Evolutionary conservation across 352 stramenopile genomes (phyloP).

Genomic region (Phytophthora sojae): DNA sequence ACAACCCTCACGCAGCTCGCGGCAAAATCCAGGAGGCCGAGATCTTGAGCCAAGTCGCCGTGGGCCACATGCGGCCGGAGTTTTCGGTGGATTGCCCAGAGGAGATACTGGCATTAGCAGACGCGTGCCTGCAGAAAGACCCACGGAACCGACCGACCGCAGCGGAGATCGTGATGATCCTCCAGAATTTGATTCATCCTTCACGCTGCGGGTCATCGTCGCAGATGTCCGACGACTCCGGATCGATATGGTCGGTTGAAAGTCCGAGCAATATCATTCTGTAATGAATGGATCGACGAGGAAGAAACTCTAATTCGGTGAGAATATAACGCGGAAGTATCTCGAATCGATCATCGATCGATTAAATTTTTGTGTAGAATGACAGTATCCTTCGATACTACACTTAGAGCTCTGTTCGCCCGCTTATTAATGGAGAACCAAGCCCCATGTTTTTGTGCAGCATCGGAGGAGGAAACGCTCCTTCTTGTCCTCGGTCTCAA

Average conservation of each 20-base stretch:
- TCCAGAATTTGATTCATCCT: slow-evolving; percentile 51
- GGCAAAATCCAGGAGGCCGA: slow-evolving; percentile 55
- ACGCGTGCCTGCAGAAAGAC: slow-evolving; percentile 53
- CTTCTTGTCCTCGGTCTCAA: not conserved
- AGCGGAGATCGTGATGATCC: slow-evolving; percentile 46
- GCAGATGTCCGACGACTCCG: slow-evolving; percentile 25
- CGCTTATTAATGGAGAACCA: not conserved
- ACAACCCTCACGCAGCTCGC: slow-evolving; percentile 32
- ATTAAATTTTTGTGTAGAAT: not conserved
- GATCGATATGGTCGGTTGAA: slow-evolving; percentile 41
- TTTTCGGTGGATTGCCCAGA: slow-evolving; percentile 54
- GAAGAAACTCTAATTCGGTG: not conserved
- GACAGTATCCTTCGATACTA: not conserved
- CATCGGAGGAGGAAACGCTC: not conserved
- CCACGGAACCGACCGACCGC: slow-evolving; percentile 57
- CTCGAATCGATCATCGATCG: not conserved
- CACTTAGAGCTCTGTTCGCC: not conserved
- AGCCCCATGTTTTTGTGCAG: not conserved
- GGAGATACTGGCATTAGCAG: slow-evolving; percentile 51
- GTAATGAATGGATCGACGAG: slow-evolving; percentile 7
- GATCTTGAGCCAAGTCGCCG: slow-evolving; percentile 58
- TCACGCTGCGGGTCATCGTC: slow-evolving; percentile 22
- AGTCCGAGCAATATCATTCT: slow-evolving; percentile 35
- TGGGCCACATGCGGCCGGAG: slow-evolving; percentile 42
- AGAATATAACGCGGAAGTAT: not conserved